Base-by-base conservation (phyloP, 257 asterid species). In the Jasminum sambac region DNA sequence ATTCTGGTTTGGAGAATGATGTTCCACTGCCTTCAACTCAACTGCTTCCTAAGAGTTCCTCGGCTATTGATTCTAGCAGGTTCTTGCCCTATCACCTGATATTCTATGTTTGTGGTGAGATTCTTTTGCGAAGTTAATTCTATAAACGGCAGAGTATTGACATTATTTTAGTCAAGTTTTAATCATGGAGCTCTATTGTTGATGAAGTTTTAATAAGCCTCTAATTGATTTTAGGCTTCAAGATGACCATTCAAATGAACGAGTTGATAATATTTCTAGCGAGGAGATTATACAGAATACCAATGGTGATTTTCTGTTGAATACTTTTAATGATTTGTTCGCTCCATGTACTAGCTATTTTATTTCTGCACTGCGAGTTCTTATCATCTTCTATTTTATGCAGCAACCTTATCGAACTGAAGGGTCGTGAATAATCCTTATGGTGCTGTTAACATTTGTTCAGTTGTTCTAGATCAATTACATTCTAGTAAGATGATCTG, bases 391-490 rank as follows among this genome's bases (percentile, higher is more conserved):
- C 57, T 67, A 78, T 73, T 72, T 41, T 25, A 8, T 80, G 78
- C 89, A 94, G 99, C 81, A 65, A 44, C 70, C 72, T 48, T 86
- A 84, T 66, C 83, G 64, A 25, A 64, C 84, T 67, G 84, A 63
- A 63, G 72, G 68, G 40, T 83, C 90, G 63, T 94, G 81, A 86
- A 95, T 83, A 21, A 43, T 43, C 39, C 70, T 70, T 78, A 42
- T 73, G 57, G 64, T 66, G 36, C 77, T 78, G 57, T n/a, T 66
- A 72, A 46, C 23, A 57, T 72, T 59, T 60, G 59, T 17, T 55
- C 16, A 3, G 34, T 55, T 19, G 43, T 60, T 70, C 55, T 50
- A 26, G 70, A 70, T 67, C 62, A 64, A 36, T 66, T 59, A 30
- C n/a, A 41, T 17, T 71, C 52, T 30, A 61, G 41, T 59, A 7